Base-by-base conservation (phyloP, 2,329 filamentous ascomycete genomes). In the Colletotrichum sp. region DNA sequence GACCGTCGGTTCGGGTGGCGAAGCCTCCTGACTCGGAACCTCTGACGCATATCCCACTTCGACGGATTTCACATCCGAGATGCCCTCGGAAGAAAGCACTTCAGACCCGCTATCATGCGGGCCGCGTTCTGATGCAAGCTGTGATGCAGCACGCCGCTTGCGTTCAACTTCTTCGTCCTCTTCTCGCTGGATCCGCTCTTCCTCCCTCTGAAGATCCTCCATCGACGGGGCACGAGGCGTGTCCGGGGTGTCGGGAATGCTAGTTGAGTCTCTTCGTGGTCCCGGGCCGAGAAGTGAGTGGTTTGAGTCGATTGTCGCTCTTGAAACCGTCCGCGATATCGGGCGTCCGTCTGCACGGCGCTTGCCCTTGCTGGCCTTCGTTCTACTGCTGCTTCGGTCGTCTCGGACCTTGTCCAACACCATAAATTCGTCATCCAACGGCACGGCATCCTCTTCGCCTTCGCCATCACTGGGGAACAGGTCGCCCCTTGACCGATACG, bases 371-470 rank as follows among this genome's bases (percentile, higher is more conserved):
- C 88, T 92, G 75, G 88, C 90, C 59, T 89, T 90, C n/a, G 80
- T 81, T 64, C 75, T 80, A 34, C 80, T 81, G 78, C 93, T 95
- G 77, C 92, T 93, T 59, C 90, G 89, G 79, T 95, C 93, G 70
- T 97, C 95, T n/a, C 89, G 90, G 76, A 93, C 91, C 66, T 93
- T 90, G 74, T 95, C 93, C 75, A 98, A 87, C 81, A 98, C 92
- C 4, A 95, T 94, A 78, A 98, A 97, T 80, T 98, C 96, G 80
- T 98, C 96, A 78, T 96, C 95, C 21, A 98, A 85, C 15, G 95
- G 94, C n/a, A 98, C 91, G 1, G 96, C 96, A 83, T 98, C 96
- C 81, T 98, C 96, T 76, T 97, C 95, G 67, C 96, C 95, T 79
- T 93, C 91, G 61, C 89, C 91, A 75, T 98, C 95, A 78, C 95